Conservation (phyloP, 192 early-diverging fungal species). For the Entophlyctis helioformis region DNA sequence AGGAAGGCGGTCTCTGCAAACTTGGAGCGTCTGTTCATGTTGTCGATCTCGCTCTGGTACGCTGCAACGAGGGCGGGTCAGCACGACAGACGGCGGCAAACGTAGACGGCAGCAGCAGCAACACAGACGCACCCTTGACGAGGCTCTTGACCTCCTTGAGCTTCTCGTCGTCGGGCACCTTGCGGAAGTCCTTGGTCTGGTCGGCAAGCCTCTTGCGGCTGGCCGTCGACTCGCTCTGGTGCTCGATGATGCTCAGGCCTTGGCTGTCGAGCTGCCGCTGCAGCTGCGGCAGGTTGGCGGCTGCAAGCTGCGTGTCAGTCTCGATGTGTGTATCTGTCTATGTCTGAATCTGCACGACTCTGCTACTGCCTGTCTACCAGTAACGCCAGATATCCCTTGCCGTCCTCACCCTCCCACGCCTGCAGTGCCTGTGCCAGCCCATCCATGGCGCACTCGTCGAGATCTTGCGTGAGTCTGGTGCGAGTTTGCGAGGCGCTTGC, state of each 20-base stretch:
- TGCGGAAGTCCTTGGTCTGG: slow-evolving; percentile 79
- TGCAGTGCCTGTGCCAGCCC: too few species aligned
- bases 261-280: slow-evolving; percentile 65
- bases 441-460: too few species aligned
- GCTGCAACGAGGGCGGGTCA: slow-evolving; percentile 11
- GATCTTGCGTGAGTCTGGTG: too few species aligned
- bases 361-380: too few species aligned
- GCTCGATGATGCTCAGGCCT: slow-evolving; percentile 67
- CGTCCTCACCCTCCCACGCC: too few species aligned
- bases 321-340: too few species aligned
- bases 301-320: too few species aligned
- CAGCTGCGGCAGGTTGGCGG: slow-evolving; percentile 53
- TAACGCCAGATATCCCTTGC: too few species aligned
- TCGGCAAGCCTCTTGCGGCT: slow-evolving; percentile 76
- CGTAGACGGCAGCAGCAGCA: too few species aligned
- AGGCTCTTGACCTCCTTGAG: slow-evolving; percentile 62
- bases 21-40: slow-evolving; percentile 73
- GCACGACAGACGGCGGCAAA: too few species aligned
- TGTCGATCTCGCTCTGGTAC: slow-evolving; percentile 90
- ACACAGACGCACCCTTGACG: slow-evolving; percentile 47
- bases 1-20: slow-evolving; percentile 72
- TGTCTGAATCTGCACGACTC: too few species aligned
- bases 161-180: slow-evolving; percentile 66
- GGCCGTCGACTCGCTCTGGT: slow-evolving; percentile 66
- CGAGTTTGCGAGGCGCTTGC: too few species aligned